Conservation (phyloP, 257 asterid genomes). For the Solanum lycopersicoides region DNA sequence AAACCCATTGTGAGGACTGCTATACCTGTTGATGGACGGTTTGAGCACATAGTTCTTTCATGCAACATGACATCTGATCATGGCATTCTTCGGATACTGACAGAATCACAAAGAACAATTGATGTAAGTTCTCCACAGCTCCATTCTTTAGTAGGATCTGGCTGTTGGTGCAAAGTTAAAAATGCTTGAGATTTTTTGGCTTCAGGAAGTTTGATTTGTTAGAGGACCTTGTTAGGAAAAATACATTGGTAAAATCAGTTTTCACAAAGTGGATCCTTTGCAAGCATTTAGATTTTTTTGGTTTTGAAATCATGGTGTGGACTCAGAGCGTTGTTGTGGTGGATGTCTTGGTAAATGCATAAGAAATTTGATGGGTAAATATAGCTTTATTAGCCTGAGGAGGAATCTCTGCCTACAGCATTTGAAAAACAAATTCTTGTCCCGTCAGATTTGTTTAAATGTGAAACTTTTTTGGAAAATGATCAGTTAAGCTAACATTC, state of each 20-base stretch:
- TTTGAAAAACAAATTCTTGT: not conserved
- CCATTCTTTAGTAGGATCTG: not conserved
- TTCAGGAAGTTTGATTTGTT: not conserved
- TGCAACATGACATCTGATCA: slow-evolving; percentile 83
- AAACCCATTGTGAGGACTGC: slow-evolving; percentile 78
- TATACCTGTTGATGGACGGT: slow-evolving; percentile 95
- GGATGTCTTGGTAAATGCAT: not conserved
- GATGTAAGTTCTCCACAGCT: slow-evolving; percentile 45
- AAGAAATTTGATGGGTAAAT: not conserved
- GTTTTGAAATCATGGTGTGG: not conserved
- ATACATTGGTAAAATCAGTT: not conserved
- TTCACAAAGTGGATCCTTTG: not conserved
- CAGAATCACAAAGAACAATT: slow-evolving; percentile 67
- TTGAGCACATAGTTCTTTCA: slow-evolving; percentile 93
- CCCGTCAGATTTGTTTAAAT: not conserved
- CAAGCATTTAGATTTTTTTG: not conserved
- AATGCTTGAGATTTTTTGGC: not conserved
- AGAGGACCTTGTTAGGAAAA: not conserved
- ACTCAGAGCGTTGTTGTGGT: not conserved
- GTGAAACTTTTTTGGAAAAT: not conserved
- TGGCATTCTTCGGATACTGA: slow-evolving; percentile 57
- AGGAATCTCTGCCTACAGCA: not conserved
- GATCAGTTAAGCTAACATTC: not conserved
- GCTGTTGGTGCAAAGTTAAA: not conserved
- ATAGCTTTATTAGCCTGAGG: not conserved